Evolutionary conservation across 495 filamentous ascomycete genomes (phyloP).

Genomic region (Penicillium paxilli): DNA sequence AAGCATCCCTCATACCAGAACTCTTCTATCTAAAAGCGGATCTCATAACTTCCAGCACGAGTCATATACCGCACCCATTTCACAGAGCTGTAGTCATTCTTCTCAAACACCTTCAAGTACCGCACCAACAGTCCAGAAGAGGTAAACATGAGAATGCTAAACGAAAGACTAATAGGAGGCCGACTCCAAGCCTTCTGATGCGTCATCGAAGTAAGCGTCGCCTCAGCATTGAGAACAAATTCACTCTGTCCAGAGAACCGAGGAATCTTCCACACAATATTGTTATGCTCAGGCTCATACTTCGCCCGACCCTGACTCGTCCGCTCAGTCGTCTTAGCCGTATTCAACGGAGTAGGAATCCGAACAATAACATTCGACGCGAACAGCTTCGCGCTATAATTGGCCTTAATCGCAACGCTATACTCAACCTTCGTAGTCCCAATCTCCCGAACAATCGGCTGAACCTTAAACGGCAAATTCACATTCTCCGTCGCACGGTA

Average conservation of each 20-base stretch:
- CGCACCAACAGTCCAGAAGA: constrained; percentile 87
- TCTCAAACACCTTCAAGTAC: constrained; percentile 99
- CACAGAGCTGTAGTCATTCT: constrained; percentile 96
- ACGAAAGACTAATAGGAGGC: constrained; percentile 87
- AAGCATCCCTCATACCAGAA: no score
- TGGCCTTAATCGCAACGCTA: constrained; percentile 94
- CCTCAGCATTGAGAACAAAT: constrained; percentile 92
- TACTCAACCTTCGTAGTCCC: constrained; percentile 98
- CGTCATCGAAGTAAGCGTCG: constrained; percentile 91
- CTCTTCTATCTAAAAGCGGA: constrained; percentile 38
- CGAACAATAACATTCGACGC: constrained; percentile 96
- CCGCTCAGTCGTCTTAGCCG: constrained; percentile 89
- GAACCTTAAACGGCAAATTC: constrained; percentile 98
- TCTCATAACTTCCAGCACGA: constrained; percentile 67
- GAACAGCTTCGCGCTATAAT: constrained; percentile 94
- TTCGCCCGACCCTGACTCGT: constrained; percentile 95
- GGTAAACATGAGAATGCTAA: constrained; percentile 97
- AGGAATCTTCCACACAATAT: constrained; percentile 99
- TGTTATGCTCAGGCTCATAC: constrained; percentile 97
- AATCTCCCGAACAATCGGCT: constrained; percentile 96
- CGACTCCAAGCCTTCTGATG: constrained; percentile 98
- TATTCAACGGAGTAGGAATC: constrained; percentile 95
- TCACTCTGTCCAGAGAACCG: constrained; percentile 95
- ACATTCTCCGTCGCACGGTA: constrained; percentile 99
- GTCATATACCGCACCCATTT: constrained; percentile 99